Conservation (phyloP, 192 early-diverging fungal genomes). For the Piromyces finnis region DNA sequence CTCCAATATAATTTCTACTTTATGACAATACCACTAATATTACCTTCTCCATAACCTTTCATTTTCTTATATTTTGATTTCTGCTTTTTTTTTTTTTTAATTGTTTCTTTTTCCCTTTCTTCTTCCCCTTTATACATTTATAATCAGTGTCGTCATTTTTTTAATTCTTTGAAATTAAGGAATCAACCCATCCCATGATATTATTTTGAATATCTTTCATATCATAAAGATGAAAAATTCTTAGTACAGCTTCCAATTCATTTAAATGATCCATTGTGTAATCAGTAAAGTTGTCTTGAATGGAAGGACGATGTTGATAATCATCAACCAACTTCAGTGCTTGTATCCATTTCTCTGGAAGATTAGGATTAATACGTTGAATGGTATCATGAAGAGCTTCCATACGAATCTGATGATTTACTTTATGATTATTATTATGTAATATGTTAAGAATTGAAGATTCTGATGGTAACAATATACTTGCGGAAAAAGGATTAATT, state of each 20-base stretch:
- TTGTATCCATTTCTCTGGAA: background rate
- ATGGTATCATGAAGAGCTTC: background rate
- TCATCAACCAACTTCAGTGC: background rate
- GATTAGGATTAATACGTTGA: background rate
- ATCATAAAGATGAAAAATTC: background rate
- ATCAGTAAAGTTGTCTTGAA: background rate
- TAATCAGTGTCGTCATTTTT: no score
- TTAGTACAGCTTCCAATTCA: background rate
- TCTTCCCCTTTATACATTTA: no score
- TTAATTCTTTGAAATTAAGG: background rate
- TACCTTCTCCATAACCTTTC: no score
- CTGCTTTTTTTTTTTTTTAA: no score
- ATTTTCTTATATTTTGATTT: no score
- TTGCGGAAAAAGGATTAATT: no score
- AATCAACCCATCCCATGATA: background rate
- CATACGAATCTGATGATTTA: background rate
- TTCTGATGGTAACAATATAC: background rate
- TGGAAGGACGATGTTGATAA: background rate
- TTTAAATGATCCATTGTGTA: background rate
- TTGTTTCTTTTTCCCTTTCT: no score
- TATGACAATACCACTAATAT: no score
- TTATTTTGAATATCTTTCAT: background rate
- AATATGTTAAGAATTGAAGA: background rate
- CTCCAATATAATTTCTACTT: no score
- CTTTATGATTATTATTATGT: background rate